Evolutionary conservation across 495 filamentous ascomycete species (phyloP).

Genomic region (Penicillium bialowiezense): DNA sequence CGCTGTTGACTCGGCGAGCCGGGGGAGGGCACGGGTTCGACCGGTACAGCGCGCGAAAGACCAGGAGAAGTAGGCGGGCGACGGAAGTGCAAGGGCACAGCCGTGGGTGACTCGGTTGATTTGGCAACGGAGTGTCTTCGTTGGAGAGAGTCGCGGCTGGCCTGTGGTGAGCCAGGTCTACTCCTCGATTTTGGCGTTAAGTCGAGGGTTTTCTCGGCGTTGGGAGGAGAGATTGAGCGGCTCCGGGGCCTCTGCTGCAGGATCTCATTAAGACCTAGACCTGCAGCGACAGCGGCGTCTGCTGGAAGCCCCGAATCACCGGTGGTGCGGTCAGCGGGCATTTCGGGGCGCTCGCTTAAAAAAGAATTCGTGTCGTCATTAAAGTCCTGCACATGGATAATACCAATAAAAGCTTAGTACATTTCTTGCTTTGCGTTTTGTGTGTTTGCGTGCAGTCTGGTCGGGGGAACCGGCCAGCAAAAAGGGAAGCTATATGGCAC

Average conservation of each 20-base stretch:
- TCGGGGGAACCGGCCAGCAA: conserved; percentile 13
- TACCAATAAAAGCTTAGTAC: conserved; percentile 38
- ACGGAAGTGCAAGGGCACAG: conserved; percentile 50
- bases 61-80: conserved; percentile 43
- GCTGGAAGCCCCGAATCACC: conserved; percentile 39
- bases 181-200: conserved; percentile 33
- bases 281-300: conserved; percentile 15
- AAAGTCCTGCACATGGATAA: conserved; percentile 40
- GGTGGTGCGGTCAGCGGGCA: conserved; percentile 16
- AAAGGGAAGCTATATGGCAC: conserved; percentile 29
- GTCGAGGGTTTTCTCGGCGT: conserved; percentile 31
- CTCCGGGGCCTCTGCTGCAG: conserved; percentile 32
- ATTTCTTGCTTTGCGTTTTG: conserved; percentile 24
- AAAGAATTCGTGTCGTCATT: conserved; percentile 41
- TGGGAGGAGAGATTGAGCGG: conserved; percentile 35
- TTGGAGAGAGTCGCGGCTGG: conserved; percentile 12
- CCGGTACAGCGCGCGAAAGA: conserved; percentile 32
- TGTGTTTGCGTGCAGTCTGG: conserved; percentile 18
- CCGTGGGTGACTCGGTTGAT: conserved; percentile 44
- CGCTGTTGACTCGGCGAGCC: conserved; percentile 34
- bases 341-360: conserved; percentile 51
- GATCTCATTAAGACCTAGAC: conserved; percentile 18
- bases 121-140: conserved; percentile 33
- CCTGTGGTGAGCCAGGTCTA: conserved; percentile 37
- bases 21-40: conserved; percentile 22